A percentile compares a stretch with the other conserved stretches of the same genome.
Evolutionary conservation across 768 basidiomycete genomes (phyloP).

Genomic region (Suillus weaverae): DNA sequence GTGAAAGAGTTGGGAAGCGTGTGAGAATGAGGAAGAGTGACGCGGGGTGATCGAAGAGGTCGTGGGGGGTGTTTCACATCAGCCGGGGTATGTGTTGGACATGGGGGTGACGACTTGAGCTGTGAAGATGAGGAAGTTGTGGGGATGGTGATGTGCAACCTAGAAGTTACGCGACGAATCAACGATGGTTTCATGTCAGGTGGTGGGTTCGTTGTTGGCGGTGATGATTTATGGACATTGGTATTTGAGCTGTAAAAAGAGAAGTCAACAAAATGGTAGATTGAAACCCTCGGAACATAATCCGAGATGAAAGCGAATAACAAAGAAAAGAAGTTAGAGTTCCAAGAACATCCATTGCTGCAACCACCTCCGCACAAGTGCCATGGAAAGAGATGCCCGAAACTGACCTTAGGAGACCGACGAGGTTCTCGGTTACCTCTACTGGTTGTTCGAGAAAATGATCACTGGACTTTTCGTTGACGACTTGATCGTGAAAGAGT

Average conservation of each 20-base stretch:
- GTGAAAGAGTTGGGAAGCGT: slow-evolving; percentile 23
- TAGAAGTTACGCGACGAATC: slow-evolving; percentile 33
- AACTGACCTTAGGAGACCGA: slow-evolving; percentile 17
- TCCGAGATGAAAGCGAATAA: neutral
- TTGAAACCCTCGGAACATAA: neutral
- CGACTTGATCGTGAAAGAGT: slow-evolving; percentile 3
- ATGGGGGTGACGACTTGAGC: slow-evolving; percentile 12
- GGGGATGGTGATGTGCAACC: slow-evolving; percentile 24
- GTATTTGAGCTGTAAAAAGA: slow-evolving; percentile 4
- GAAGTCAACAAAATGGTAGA: neutral
- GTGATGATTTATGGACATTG: neutral
- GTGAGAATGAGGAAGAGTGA: slow-evolving; percentile 8
- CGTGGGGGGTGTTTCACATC: slow-evolving; percentile 1
- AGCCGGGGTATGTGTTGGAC: slow-evolving; percentile 14
- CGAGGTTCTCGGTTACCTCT: slow-evolving; percentile 7
- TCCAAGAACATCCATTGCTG: neutral
- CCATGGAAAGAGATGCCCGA: neutral
- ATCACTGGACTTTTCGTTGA: neutral
- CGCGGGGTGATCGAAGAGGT: slow-evolving; percentile 10
- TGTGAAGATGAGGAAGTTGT: slow-evolving; percentile 9
- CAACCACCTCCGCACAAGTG: neutral
- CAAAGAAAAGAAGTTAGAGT: neutral
- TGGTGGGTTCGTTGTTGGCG: neutral
- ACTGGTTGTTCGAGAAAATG: slow-evolving; percentile 3
- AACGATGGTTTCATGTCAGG: slow-evolving; percentile 18